phyloP scores from a whole-genome alignment of 2,329 filamentous ascomycete species.

The Didymella lethalis region DNA sequence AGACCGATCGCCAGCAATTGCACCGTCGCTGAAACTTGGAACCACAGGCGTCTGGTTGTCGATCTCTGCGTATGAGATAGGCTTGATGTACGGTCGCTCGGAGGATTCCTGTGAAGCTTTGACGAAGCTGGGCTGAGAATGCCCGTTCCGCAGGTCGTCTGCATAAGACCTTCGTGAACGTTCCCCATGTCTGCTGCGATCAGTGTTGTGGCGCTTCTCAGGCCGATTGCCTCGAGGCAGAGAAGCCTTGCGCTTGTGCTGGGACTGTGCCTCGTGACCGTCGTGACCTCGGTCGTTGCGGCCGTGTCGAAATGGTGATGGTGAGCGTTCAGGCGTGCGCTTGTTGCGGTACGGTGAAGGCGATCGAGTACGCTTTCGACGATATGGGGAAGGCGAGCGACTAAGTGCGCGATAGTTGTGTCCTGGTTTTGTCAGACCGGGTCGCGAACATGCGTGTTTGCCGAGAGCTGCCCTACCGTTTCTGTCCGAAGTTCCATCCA shows the following conservation, averaged over 20 bases:
- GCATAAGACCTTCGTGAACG: slow-evolving; percentile 69
- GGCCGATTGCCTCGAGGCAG: slow-evolving; percentile 37
- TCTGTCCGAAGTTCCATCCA: slow-evolving; percentile 39
- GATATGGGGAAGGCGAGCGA: slow-evolving; percentile 46
- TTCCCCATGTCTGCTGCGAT: slow-evolving; percentile 58
- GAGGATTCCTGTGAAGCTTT: slow-evolving; percentile 21
- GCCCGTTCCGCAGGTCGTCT: slow-evolving; percentile 42
- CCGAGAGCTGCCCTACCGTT: slow-evolving; percentile 21
- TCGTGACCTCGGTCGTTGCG: slow-evolving; percentile 36
- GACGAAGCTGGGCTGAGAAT: slow-evolving; percentile 15
- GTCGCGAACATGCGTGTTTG: background rate
- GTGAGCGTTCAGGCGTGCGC: slow-evolving; percentile 36
- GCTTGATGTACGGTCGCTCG: slow-evolving; percentile 30
- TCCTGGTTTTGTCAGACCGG: slow-evolving; percentile 20
- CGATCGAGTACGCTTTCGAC: slow-evolving; percentile 34
- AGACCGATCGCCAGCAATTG: slow-evolving; percentile 20
- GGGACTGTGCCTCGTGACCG: slow-evolving; percentile 31
- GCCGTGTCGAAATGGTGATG: slow-evolving; percentile 38
- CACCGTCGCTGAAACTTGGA: slow-evolving; percentile 27
- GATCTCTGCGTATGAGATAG: slow-evolving; percentile 46
- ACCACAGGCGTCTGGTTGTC: slow-evolving; percentile 54
- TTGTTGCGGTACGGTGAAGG: slow-evolving; percentile 42
- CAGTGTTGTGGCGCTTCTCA: slow-evolving; percentile 65
- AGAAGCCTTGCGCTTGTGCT: slow-evolving; percentile 53
- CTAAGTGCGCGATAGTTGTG: slow-evolving; percentile 34